Evolutionary conservation across 2,329 filamentous ascomycete genomes (phyloP).

Genomic region (Penicillium sclerotiorum): DNA sequence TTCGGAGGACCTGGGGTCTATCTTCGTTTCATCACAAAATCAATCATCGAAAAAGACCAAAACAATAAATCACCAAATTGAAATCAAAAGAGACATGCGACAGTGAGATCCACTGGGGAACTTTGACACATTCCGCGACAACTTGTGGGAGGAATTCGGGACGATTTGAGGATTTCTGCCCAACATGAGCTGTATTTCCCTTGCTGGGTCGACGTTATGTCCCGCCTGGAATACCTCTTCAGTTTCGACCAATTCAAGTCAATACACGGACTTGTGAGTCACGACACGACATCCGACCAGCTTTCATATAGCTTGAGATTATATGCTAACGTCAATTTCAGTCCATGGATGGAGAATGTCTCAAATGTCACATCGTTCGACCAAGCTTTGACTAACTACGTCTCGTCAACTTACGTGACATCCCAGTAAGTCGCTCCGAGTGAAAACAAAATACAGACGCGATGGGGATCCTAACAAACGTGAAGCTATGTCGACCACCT

Average conservation of each 20-base stretch:
- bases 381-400: constrained; percentile 68
- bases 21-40: constrained; percentile 2
- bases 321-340: constrained; percentile 45
- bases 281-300: neutral
- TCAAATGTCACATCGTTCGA: constrained; percentile 78
- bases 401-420: constrained; percentile 73
- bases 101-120: constrained; percentile 5
- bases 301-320: constrained; percentile 26
- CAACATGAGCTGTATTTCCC: constrained; percentile 61
- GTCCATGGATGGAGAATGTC: constrained; percentile 84
- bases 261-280: constrained; percentile 68
- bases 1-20: constrained; percentile 17
- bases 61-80: neutral
- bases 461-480: constrained; percentile 10
- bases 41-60: neutral
- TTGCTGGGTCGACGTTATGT: constrained; percentile 70
- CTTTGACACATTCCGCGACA: constrained; percentile 25
- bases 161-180: constrained; percentile 27
- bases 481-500: constrained; percentile 77
- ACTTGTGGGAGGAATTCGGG: constrained; percentile 10
- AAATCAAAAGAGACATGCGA: constrained; percentile 15
- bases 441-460: neutral
- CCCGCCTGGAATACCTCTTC: constrained; percentile 73
- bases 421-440: constrained; percentile 65
- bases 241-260: constrained; percentile 63